Evolutionary conservation across 345 rosid genomes (phyloP).

Genomic region (Sonneratia caseolaris): DNA sequence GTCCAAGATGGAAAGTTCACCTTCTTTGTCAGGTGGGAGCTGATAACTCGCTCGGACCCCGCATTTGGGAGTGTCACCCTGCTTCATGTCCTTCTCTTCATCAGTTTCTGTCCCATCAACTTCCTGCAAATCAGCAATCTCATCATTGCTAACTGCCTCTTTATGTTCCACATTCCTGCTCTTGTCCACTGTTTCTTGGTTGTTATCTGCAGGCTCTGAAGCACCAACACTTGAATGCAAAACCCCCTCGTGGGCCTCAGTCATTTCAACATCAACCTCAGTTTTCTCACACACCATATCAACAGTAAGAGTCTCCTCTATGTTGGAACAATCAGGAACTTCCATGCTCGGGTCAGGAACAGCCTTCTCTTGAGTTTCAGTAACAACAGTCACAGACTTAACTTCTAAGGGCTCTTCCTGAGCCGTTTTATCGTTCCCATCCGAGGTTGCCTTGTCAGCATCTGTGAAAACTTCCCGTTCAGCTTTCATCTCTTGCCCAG

Average conservation of each 20-base stretch:
- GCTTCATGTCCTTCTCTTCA: constrained; percentile 18
- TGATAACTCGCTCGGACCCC: constrained; percentile 32
- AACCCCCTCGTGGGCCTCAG: neutral
- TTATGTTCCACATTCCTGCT: constrained; percentile 2
- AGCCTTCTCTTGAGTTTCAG: neutral
- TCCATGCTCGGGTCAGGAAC: constrained; percentile 1
- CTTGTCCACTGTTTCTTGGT: neutral
- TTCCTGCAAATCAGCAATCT: constrained; percentile 19
- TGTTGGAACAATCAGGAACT: neutral
- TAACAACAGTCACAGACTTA: neutral
- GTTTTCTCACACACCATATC: constrained; percentile 2
- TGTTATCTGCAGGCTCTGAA: neutral
- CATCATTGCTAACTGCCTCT: constrained; percentile 20
- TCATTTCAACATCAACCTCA: neutral
- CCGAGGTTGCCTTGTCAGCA: constrained; percentile 10
- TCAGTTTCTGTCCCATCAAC: constrained; percentile 32
- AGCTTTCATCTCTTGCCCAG: constrained; percentile 16
- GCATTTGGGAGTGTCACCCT: constrained; percentile 12
- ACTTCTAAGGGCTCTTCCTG: neutral
- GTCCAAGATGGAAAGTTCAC: constrained; percentile 41
- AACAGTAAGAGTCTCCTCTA: neutral
- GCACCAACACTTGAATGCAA: constrained; percentile 1
- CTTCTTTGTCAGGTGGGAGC: constrained; percentile 32
- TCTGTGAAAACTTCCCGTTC: constrained; percentile 16
- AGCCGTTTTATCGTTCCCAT: neutral